phyloP scores from a whole-genome alignment of 441 rosid species.

The Manihot esculenta region DNA sequence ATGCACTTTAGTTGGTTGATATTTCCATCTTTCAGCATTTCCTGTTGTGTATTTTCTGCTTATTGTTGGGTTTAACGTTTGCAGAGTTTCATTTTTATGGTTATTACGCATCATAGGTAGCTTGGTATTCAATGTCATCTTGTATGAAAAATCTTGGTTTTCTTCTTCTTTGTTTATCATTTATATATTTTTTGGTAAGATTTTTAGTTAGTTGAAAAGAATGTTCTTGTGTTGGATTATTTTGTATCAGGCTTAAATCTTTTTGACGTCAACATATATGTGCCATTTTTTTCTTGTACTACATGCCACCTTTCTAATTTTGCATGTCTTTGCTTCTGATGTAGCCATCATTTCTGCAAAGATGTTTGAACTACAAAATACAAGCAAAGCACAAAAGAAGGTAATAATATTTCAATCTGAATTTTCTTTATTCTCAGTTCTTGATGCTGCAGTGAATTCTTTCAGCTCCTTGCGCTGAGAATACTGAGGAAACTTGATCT shows the following conservation, averaged over 20 bases:
- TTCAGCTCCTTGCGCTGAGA: not conserved
- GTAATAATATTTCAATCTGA: slow-evolving; percentile 33
- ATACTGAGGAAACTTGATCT: not conserved
- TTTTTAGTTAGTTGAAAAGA: not conserved
- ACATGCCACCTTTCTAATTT: slow-evolving; percentile 1
- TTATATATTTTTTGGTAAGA: not conserved
- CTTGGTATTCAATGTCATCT: not conserved
- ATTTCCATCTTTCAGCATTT: not conserved
- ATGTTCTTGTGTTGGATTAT: not conserved
- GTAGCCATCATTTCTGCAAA: slow-evolving; percentile 84
- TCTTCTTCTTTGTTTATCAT: not conserved
- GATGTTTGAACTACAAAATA: slow-evolving; percentile 80
- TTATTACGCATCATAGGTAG: not conserved
- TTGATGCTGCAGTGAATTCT: too few species aligned
- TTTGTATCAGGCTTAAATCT: not conserved
- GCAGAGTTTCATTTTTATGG: not conserved
- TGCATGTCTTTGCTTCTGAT: slow-evolving; percentile 13
- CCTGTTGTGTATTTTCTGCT: not conserved
- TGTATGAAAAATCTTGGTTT: not conserved
- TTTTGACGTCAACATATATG: not conserved
- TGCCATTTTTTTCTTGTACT: not conserved
- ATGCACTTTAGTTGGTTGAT: not conserved
- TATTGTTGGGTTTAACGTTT: not conserved
- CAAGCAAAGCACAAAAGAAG: slow-evolving; percentile 74
- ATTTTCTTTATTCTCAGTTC: not conserved